Base-by-base conservation (phyloP, 352 stramenopile genomes). In the Phytophthora citricola region DNA sequence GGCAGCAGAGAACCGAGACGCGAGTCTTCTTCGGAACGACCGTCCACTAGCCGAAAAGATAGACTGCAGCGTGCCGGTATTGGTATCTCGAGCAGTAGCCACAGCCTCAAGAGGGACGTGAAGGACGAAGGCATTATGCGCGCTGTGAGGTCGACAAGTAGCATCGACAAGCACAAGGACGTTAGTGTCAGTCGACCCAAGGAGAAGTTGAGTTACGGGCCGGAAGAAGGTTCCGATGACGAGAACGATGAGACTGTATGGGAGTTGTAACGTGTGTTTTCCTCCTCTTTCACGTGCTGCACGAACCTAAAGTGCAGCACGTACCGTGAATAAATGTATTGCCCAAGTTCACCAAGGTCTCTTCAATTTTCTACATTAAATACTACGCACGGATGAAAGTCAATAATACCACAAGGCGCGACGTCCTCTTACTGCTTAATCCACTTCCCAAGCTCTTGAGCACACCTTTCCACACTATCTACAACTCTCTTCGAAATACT, bases 221-320 rank as follows among this genome's bases (percentile, higher is more conserved):
- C 58, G 27, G 45, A 66, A 63, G 52, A 40, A 34, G 52, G 51
- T 22, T 53, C 47, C 31, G 50, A 57, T 9, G 64, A 67, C 15
- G 69, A 73, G 26, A 58, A 71, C 29, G 66, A 71, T 20, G 65
- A 66, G 26, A 71, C 58, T 52, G 70, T 78, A 48, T 78, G 70
- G 70, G 70, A 78, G 57, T 57, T 78, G 26, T 78, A 72, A 61
- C 4, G 24, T 45, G 20, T 59, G 17, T 36, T 36, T 20, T 2
- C 31, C 31, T 14, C 31, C 31, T 14, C 24, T 38, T 22, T 22
- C 59, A 67, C 51, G 58, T 50, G 48, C 59, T 55, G 58, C 11
- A 22, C 31, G 15, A 10, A 45, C 24, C 38, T 20, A 27, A 4
- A 29, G 38, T 39, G 29, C 32, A 48, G n/a, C 34, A 43, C 55